phyloP scores from a whole-genome alignment of 768 basidiomycete species.

The Podaxis pistillaris region DNA sequence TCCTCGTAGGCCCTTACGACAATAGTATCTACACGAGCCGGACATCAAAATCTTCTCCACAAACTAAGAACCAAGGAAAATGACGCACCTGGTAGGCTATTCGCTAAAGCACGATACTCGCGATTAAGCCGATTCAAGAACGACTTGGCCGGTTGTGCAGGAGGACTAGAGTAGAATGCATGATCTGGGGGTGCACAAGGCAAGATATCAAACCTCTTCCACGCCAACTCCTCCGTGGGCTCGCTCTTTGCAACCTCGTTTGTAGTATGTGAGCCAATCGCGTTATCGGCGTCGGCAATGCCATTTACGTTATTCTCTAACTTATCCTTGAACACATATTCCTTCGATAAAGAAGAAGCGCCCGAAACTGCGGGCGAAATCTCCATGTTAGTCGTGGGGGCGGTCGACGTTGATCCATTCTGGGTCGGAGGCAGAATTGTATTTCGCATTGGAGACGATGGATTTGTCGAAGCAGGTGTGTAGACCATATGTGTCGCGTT shows the following conservation, averaged over 20 bases:
- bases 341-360: constrained; percentile 5
- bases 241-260: constrained; percentile 30
- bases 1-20: constrained; percentile 90
- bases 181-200: constrained; percentile 79
- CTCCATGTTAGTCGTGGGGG: background rate
- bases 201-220: constrained; percentile 84
- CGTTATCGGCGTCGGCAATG: background rate
- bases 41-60: background rate
- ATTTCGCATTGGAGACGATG: background rate
- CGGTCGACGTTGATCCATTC: background rate
- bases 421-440: background rate
- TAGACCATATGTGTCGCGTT: background rate
- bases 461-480: constrained; percentile 3
- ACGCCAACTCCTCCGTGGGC: constrained; percentile 29
- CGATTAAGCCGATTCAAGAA: constrained; percentile 77
- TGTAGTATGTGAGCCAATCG: background rate
- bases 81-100: constrained; percentile 75
- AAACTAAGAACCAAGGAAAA: background rate
- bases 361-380: background rate
- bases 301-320: background rate
- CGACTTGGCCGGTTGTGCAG: constrained; percentile 63
- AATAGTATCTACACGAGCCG: constrained; percentile 62
- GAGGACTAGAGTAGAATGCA: constrained; percentile 64
- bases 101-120: constrained; percentile 79
- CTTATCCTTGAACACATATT: constrained; percentile 15